Evolutionary conservation across 352 stramenopile genomes (phyloP).

Genomic region (Globisporangium recalcitrans): DNA sequence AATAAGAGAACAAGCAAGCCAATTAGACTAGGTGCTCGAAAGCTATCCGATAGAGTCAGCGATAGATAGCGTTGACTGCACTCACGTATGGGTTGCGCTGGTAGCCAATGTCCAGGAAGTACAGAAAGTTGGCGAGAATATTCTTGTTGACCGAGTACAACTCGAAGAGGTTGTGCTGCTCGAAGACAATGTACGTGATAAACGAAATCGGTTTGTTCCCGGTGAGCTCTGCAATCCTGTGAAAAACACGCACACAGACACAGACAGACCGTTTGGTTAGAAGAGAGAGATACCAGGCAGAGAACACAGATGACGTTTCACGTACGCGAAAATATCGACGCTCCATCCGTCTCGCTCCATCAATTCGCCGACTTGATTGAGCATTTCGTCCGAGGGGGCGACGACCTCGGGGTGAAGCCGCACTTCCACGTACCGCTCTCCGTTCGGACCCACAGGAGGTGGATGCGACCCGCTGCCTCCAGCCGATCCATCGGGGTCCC

Average conservation of each 20-base stretch:
- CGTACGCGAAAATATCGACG: slow-evolving; percentile 66
- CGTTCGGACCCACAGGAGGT: slow-evolving; percentile 10
- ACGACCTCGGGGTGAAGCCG: slow-evolving; percentile 59
- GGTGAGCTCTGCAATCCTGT: slow-evolving; percentile 52
- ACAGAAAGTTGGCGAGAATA: slow-evolving; percentile 71
- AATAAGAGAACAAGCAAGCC: background rate
- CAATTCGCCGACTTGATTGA: slow-evolving; percentile 61
- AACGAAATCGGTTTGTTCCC: slow-evolving; percentile 76
- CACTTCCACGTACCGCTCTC: slow-evolving; percentile 35
- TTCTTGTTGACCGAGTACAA: slow-evolving; percentile 68
- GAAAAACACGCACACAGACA: background rate
- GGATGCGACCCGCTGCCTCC: slow-evolving; percentile 12
- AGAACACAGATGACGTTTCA: background rate
- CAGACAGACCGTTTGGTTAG: background rate
- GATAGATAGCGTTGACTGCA: background rate
- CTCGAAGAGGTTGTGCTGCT: slow-evolving; percentile 79
- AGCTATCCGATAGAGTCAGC: background rate
- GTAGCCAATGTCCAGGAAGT: slow-evolving; percentile 80
- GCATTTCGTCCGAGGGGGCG: slow-evolving; percentile 46
- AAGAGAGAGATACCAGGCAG: no score
- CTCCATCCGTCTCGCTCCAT: slow-evolving; percentile 77
- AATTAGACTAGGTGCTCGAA: background rate
- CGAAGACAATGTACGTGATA: slow-evolving; percentile 81
- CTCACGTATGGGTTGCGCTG: slow-evolving; percentile 76
- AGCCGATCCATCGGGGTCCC: slow-evolving; percentile 8